phyloP scores from a whole-genome alignment of 805 yeast species.

The Metschnikowia arizonensis region DNA sequence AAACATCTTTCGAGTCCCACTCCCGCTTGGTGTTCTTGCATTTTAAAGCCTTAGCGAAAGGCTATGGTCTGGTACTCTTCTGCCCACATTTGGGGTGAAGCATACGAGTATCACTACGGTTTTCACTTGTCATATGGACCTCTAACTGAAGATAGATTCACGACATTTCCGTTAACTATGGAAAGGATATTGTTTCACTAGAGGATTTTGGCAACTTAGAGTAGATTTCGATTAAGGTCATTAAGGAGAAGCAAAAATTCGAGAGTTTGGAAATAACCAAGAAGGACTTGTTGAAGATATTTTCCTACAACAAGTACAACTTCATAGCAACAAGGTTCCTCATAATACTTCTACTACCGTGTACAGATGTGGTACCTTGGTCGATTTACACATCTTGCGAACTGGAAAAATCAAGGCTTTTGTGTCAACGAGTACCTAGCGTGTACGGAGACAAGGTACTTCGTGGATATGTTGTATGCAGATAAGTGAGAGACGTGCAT shows the following conservation, averaged over 20 bases:
- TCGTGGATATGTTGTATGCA: too few species aligned
- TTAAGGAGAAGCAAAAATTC: conserved; percentile 92
- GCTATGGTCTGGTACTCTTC: conserved; percentile 98
- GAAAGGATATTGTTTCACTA: conserved; percentile 66
- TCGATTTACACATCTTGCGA: conserved; percentile 94
- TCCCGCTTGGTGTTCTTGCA: conserved; percentile 75
- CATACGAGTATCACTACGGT: conserved; percentile 94
- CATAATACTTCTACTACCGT: conserved; percentile 96
- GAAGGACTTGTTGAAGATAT: conserved; percentile 88
- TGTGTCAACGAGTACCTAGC: too few species aligned
- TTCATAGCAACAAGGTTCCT: conserved; percentile 81
- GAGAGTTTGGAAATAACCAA: conserved; percentile 91
- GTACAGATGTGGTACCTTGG: conserved; percentile 95
- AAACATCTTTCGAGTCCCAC: conserved; percentile 81
- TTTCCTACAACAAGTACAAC: conserved; percentile 92
- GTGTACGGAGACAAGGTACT: too few species aligned
- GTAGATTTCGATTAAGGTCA: conserved; percentile 80
- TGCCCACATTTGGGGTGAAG: conserved; percentile 97
- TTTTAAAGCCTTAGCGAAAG: conserved; percentile 90
- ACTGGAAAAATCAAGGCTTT: conserved; percentile 96
- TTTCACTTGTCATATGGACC: conserved; percentile 89
- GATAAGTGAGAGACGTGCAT: too few species aligned
- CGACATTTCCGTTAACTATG: conserved; percentile 83
- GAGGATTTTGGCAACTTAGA: conserved; percentile 82
- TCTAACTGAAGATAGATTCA: conserved; percentile 96